Base-by-base conservation (phyloP, 2,329 filamentous ascomycete species). In the Nothopassalora personata region DNA sequence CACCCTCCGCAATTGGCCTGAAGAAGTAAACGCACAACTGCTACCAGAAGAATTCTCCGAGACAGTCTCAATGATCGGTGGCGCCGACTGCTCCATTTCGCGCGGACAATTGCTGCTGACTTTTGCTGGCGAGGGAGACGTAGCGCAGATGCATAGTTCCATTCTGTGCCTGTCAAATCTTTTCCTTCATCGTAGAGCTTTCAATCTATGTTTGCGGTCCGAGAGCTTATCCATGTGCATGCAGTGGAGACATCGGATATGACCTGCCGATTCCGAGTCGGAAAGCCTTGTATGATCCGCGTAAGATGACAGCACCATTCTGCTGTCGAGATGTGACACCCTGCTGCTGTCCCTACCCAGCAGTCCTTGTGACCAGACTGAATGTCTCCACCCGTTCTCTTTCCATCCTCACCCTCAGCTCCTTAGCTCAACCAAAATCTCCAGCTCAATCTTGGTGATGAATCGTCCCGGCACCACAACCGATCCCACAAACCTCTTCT, bases 381-480 rank as follows among this genome's bases (percentile, higher is more conserved):
- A 1, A 3, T 23, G 1, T 3, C 23, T 23, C 23, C 23, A 23
- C 23, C 23, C 3, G 23, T 23, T 23, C 23, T 23, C 23, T 23
- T 23, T 23, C 23, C 3, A 23, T 23, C 2, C 23, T 23, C 23
- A 23, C 23, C 23, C 23, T 23, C 23, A 23, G 23, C 23, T 34
- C 31, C 31, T 11, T 5, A 11, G 31, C 48, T 67, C 67, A 63
- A 7, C 54, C 53, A 50, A 72, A 2, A 93, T 87, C 71, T 97
- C 91, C 50, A 94, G 80, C 74, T 97, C 92, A 68, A 99, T 91
- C 77, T 88, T 93, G 60, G 82, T 85, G 66, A 99, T 90, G 72
- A 96, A 85, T 66, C 88, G 80, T 0, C 93, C 92, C 0, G 94
- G 94, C 4, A 99, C 85, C 27, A 97, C 92, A 2, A 99, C 86